Percentiles rank a stretch among this genome's conserved stretches.
These are phyloP conservation scores for Aspergillus fijiensis DNA, from an alignment of 2,329 filamentous ascomycete genomes.

Conservation along the genomic window DNA sequence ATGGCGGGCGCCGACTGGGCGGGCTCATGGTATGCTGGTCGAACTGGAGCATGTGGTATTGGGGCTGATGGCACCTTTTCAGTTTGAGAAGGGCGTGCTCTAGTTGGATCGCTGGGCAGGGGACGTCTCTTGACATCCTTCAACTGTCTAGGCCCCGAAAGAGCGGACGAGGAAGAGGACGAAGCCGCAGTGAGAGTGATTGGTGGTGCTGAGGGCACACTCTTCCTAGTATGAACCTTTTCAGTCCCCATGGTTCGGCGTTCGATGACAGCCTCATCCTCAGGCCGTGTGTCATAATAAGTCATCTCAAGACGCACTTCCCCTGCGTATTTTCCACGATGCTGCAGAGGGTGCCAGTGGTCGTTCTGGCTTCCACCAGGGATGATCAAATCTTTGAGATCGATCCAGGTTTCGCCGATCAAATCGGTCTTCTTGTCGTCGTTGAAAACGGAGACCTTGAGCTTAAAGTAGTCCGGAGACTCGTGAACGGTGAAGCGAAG, in stretches of 20 bases:
- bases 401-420: slow-evolving; percentile 91
- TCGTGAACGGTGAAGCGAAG: slow-evolving; percentile 95
- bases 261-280: slow-evolving; percentile 65
- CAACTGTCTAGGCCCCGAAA: slow-evolving; percentile 52
- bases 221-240: slow-evolving; percentile 33
- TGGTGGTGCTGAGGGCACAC: background rate
- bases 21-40: slow-evolving; percentile 31
- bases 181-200: background rate
- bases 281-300: slow-evolving; percentile 87
- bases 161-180: slow-evolving; percentile 21
- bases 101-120: slow-evolving; percentile 67
- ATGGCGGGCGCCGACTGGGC: slow-evolving; percentile 49
- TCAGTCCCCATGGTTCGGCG: slow-evolving; percentile 52
- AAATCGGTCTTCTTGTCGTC: slow-evolving; percentile 97
- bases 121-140: slow-evolving; percentile 77
- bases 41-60: background rate
- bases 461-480: slow-evolving; percentile 90
- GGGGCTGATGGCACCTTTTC: too few species aligned
- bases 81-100: too few species aligned
- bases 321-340: slow-evolving; percentile 91
- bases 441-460: slow-evolving; percentile 96
- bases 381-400: slow-evolving; percentile 76
- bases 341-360: slow-evolving; percentile 84
- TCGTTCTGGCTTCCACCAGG: slow-evolving; percentile 90
- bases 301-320: slow-evolving; percentile 94